Conservation (phyloP, 2,329 filamentous ascomycete species). For the Biscogniauxia sp. region DNA sequence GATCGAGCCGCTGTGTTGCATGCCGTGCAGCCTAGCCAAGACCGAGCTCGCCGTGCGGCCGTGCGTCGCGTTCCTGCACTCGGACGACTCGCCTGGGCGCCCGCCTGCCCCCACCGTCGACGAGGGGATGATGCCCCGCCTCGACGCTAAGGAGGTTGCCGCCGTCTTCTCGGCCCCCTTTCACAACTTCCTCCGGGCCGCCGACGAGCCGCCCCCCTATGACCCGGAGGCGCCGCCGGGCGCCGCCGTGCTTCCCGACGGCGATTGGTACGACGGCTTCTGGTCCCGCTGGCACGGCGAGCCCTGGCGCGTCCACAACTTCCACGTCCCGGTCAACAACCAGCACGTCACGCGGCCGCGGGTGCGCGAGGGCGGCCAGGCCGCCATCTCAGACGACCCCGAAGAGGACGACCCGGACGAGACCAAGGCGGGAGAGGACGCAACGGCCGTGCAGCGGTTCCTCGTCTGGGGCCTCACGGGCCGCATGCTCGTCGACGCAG, state of each 20-base stretch:
- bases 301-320: constrained; percentile 87
- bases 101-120: constrained; percentile 51
- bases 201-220: constrained; percentile 50
- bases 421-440: constrained; percentile 37
- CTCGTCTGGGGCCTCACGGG: constrained; percentile 96
- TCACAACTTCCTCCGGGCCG: constrained; percentile 69
- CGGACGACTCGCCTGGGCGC: constrained; percentile 42
- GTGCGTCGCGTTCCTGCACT: constrained; percentile 75
- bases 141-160: constrained; percentile 88
- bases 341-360: constrained; percentile 64
- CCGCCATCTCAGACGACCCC: constrained; percentile 22
- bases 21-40: constrained; percentile 73
- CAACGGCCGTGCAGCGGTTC: constrained; percentile 56
- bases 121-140: constrained; percentile 70
- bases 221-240: constrained; percentile 31
- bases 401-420: constrained; percentile 5
- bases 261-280: constrained; percentile 78
- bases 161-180: constrained; percentile 92
- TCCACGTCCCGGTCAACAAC: constrained; percentile 77
- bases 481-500: constrained; percentile 82
- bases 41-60: constrained; percentile 73
- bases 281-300: constrained; percentile 79
- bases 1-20: constrained; percentile 82
- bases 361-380: constrained; percentile 26
- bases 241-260: constrained; percentile 42